Conservation (phyloP, 2,329 filamentous ascomycete genomes). For the Simplicillium sp. region DNA sequence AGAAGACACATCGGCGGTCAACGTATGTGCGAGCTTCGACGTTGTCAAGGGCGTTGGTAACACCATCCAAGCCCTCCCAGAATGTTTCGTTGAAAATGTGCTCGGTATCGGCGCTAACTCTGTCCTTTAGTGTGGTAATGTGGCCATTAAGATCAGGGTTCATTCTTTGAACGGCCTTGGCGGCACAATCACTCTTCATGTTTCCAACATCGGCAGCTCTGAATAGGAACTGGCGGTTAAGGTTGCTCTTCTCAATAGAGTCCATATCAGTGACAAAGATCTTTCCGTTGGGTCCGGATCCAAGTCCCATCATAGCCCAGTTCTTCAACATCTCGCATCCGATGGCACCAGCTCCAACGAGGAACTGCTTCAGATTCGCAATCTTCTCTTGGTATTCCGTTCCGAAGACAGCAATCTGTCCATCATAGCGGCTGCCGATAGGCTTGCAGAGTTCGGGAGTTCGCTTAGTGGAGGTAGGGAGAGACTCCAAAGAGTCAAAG, state of each 20-base stretch:
- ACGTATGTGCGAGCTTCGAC: slow-evolving; percentile 96
- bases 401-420: slow-evolving; percentile 94
- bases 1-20: slow-evolving; percentile 93
- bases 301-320: slow-evolving; percentile 97
- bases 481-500: slow-evolving; percentile 94
- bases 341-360: slow-evolving; percentile 93
- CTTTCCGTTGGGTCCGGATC: slow-evolving; percentile 76
- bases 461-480: slow-evolving; percentile 65
- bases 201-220: slow-evolving; percentile 85
- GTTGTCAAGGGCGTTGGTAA: slow-evolving; percentile 96
- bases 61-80: slow-evolving; percentile 78
- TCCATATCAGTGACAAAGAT: slow-evolving; percentile 97
- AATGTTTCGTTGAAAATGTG: slow-evolving; percentile 90
- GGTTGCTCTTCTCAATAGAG: slow-evolving; percentile 96
- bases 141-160: slow-evolving; percentile 86
- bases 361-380: slow-evolving; percentile 80
- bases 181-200: slow-evolving; percentile 93
- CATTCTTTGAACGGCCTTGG: slow-evolving; percentile 84
- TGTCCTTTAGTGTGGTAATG: slow-evolving; percentile 77
- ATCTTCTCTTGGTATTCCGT: slow-evolving; percentile 91
- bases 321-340: slow-evolving; percentile 99
- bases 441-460: slow-evolving; percentile 86
- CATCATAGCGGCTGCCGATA: slow-evolving; percentile 79
- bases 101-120: slow-evolving; percentile 87
- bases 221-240: slow-evolving; percentile 97